Conservation (phyloP, 23 red algal species). For the Agarophyton chilense region DNA sequence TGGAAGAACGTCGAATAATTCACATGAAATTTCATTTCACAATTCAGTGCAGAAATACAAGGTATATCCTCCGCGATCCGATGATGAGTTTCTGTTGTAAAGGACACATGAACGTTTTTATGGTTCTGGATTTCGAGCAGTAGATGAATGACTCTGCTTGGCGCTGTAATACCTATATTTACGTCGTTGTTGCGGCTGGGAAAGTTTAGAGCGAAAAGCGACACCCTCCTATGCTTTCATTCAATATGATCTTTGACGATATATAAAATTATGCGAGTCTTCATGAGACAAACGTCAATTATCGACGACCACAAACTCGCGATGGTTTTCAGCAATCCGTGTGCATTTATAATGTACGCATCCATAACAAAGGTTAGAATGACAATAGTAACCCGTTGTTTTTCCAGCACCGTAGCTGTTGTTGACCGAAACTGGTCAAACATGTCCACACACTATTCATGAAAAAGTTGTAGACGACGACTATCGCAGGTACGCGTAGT, state of each 20-base stretch:
- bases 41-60: not conserved
- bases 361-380: not conserved
- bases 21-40: not conserved
- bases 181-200: no score
- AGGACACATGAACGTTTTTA: not conserved
- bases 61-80: not conserved
- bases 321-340: not conserved
- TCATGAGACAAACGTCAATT: not conserved
- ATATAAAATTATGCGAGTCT: not conserved
- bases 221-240: not conserved
- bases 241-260: not conserved
- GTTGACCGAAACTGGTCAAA: conserved; percentile 24
- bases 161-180: not conserved
- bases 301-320: not conserved
- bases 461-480: not conserved
- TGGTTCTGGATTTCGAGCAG: not conserved
- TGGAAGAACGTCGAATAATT: not conserved
- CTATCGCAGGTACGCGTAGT: not conserved
- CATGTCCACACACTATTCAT: not conserved
- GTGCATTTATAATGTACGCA: not conserved
- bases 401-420: not conserved
- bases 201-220: not conserved
- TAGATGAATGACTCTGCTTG: not conserved
- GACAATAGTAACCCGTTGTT: not conserved
- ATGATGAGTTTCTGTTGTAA: not conserved